Percentiles rank a stretch among this genome's conserved stretches.
phyloP scores from a whole-genome alignment of 495 filamentous ascomycete genomes.

The Hyaloscypha finlandica region DNA sequence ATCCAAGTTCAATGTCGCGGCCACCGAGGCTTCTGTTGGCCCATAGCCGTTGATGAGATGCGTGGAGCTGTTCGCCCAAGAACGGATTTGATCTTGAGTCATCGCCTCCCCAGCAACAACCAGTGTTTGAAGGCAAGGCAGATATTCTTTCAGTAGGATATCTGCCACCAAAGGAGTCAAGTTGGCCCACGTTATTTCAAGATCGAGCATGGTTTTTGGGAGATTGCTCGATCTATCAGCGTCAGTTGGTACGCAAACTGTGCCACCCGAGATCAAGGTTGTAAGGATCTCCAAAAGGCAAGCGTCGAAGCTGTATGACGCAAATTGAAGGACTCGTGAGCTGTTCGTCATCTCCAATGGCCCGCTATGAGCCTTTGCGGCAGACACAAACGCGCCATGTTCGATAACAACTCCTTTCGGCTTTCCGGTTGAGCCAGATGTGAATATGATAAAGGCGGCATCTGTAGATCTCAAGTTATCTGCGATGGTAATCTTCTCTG shows the following conservation, averaged over 20 bases:
- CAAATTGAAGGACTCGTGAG: slow-evolving; percentile 65
- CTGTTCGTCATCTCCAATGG: slow-evolving; percentile 48
- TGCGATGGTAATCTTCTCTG: background rate
- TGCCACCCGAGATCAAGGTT: slow-evolving; percentile 57
- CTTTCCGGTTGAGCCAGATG: slow-evolving; percentile 60
- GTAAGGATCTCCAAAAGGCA: slow-evolving; percentile 67
- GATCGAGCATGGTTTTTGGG: slow-evolving; percentile 38
- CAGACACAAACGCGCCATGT: slow-evolving; percentile 42
- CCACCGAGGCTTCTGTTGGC: slow-evolving; percentile 24
- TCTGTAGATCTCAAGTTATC: background rate
- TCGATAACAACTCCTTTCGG: slow-evolving; percentile 51
- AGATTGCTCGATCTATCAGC: slow-evolving; percentile 40
- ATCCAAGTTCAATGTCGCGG: background rate
- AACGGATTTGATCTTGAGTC: too few species aligned
- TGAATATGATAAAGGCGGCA: slow-evolving; percentile 57
- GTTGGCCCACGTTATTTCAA: slow-evolving; percentile 35
- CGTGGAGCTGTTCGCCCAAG: too few species aligned
- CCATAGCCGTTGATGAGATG: background rate
- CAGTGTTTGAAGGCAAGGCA: slow-evolving; percentile 39
- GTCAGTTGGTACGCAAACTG: slow-evolving; percentile 51
- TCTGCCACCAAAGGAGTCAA: slow-evolving; percentile 10
- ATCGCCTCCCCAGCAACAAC: slow-evolving; percentile 52
- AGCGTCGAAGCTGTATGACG: slow-evolving; percentile 69
- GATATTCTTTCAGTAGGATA: background rate
- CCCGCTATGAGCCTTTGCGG: slow-evolving; percentile 47